A percentile compares a stretch with the other conserved stretches of the same genome.
Conservation (phyloP, 176 grass and related monocot genomes). For the Dendrocalamus sinicus region DNA sequence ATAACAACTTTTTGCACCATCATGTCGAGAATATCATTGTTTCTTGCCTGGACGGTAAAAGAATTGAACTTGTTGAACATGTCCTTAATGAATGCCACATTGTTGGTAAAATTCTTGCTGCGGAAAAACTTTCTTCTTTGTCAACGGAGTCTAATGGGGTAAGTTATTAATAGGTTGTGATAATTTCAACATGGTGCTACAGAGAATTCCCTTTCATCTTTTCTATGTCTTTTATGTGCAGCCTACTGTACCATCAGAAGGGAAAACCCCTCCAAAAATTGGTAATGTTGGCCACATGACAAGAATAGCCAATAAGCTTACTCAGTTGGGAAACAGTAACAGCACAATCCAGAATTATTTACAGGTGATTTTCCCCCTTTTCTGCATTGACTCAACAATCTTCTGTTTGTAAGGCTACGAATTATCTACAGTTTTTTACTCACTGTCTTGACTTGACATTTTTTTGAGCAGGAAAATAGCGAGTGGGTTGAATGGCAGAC, state of each 20-base stretch:
- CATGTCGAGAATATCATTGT: conserved; percentile 93
- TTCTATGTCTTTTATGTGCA: conserved; percentile 46
- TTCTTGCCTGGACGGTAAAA: conserved; percentile 92
- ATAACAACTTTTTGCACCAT: conserved; percentile 97
- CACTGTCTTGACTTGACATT: conserved; percentile 28
- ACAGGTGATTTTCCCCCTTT: conserved; percentile 59
- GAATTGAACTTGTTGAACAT: conserved; percentile 78
- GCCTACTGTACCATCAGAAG: conserved; percentile 75
- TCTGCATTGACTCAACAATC: conserved; percentile 31
- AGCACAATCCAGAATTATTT: conserved; percentile 67
- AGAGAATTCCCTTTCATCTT: conserved; percentile 8
- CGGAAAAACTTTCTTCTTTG: conserved; percentile 72
- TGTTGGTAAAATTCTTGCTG: conserved; percentile 87
- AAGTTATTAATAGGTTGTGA: conserved; percentile 37
- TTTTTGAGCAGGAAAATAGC: conserved; percentile 66
- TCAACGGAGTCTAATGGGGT: conserved; percentile 76
- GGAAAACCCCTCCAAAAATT: conserved; percentile 82
- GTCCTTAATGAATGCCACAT: conserved; percentile 83
- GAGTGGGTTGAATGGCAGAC: conserved; percentile 86
- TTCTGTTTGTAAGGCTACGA: conserved; percentile 47
- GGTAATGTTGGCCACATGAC: conserved; percentile 97
- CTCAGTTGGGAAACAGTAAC: conserved; percentile 73
- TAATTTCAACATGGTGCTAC: conserved; percentile 5
- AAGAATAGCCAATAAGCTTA: conserved; percentile 89
- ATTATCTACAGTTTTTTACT: conserved; percentile 27